Evolutionary conservation across 2,329 filamentous ascomycete genomes (phyloP).

Genomic region (Talaromyces marneffei): DNA sequence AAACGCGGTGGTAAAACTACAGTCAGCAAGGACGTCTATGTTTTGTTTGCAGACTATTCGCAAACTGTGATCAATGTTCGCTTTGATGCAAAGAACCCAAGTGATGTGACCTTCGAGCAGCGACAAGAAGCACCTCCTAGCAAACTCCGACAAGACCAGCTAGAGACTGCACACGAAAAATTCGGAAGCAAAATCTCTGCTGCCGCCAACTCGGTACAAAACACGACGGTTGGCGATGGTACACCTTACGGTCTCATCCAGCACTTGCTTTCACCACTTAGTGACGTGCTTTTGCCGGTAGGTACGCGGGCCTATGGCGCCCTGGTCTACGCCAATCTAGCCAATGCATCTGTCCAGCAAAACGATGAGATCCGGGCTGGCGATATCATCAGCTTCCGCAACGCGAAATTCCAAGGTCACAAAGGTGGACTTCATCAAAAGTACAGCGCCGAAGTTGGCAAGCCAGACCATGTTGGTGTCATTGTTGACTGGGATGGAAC

Average conservation of each 20-base stretch:
- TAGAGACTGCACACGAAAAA: conserved; percentile 76
- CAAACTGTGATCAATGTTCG: conserved; percentile 80
- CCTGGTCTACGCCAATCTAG: conserved; percentile 88
- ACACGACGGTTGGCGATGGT: conserved; percentile 77
- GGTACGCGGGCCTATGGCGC: conserved; percentile 88
- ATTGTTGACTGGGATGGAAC: conserved; percentile 97
- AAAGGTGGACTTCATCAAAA: conserved; percentile 93
- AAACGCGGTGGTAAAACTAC: conserved; percentile 64
- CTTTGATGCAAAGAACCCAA: conserved; percentile 69
- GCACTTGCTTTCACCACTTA: conserved; percentile 68
- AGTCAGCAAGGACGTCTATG: conserved; percentile 72
- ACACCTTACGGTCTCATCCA: conserved; percentile 70
- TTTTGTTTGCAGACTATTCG: conserved; percentile 95
- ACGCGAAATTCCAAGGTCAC: conserved; percentile 91
- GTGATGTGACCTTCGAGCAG: conserved; percentile 72
- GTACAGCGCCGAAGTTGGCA: conserved; percentile 82
- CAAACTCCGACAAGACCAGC: conserved; percentile 80
- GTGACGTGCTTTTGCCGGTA: conserved; percentile 70
- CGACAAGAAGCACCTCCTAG: conserved; percentile 78
- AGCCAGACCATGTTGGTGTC: conserved; percentile 79
- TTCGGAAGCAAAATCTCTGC: conserved; percentile 75
- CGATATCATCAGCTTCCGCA: conserved; percentile 88
- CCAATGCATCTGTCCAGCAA: conserved; percentile 84
- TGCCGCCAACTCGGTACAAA: conserved; percentile 64
- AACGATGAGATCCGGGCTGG: conserved; percentile 89